Base-by-base conservation (phyloP, 352 stramenopile genomes). In the Phytopythium mirpurense region DNA sequence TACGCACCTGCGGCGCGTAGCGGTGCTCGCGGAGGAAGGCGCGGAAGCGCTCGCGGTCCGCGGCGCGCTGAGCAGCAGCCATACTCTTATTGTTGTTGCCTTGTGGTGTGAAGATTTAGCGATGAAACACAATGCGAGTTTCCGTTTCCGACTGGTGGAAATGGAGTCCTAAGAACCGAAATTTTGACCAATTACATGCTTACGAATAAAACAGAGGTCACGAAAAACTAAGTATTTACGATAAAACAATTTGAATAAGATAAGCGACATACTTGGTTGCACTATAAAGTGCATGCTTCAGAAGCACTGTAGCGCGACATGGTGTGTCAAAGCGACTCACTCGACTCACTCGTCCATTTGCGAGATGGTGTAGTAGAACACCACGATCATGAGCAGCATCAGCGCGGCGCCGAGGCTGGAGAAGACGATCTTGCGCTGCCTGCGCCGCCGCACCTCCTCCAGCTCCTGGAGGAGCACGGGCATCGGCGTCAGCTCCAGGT, bases 321-420 rank as follows among this genome's bases (percentile, higher is more conserved):
- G n/a, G n/a, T n/a, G n/a, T n/a, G n/a, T n/a, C n/a, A n/a, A n/a
- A n/a, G n/a, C n/a, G n/a, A n/a, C n/a, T n/a, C n/a, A n/a, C n/a
- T n/a, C n/a, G n/a, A n/a, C n/a, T n/a, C n/a, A n/a, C n/a, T 47
- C 48, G 23, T 54, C 48, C 63, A 77, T 79, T 64, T 84, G 65
- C 24, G 71, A 71, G 56, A 88, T 70, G 60, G 88, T 64, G 61
- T 89, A 91, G 72, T 88, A 91, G 56, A 86, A 84, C 44, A 91
- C 74, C 40, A 89, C 64, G 60, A 91, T 68, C 69, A 88, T 83
- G 57, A 89, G 58, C 42, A 88, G 48, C 40, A 88, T 62, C 53
- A 91, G 74, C 47, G 72, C 73, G 41, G 75, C 74, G 40, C 71
- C 78, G 37, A 89, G 65, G 29, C 83, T 52, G 18, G 74, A 81